These are phyloP conservation scores for Termitomyces sp. DNA, from an alignment of 768 basidiomycete species.

Conservation along the genomic window DNA sequence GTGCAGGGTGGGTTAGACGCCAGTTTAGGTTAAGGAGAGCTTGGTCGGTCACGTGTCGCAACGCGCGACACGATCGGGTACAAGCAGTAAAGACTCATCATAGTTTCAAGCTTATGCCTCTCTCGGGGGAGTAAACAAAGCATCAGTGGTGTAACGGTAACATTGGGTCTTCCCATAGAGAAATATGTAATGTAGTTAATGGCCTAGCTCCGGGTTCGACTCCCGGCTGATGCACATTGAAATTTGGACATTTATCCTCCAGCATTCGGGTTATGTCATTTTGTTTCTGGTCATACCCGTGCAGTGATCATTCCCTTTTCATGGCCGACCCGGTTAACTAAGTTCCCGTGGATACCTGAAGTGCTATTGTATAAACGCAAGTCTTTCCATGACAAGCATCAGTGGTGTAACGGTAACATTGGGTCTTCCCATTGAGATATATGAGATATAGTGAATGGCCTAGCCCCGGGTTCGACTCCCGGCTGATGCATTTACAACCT, in stretches of 20 bases:
- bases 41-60: neutral
- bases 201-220: conserved; percentile 42
- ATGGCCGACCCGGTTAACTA: no score
- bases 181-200: no score
- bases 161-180: conserved; percentile 16
- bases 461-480: conserved; percentile 49
- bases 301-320: no score
- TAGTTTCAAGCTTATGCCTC: no score
- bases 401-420: conserved; percentile 18
- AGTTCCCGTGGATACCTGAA: no score
- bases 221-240: conserved; percentile 48
- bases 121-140: neutral
- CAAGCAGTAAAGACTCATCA: no score
- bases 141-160: conserved; percentile 18
- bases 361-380: no score
- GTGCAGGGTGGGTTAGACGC: no score
- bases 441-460: neutral
- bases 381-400: neutral
- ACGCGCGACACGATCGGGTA: neutral
- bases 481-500: conserved; percentile 32
- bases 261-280: no score
- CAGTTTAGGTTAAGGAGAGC: neutral
- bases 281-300: no score
- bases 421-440: conserved; percentile 11
- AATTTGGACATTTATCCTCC: no score